A percentile compares a stretch with the other conserved stretches of the same genome.
Evolutionary conservation across 2,329 filamentous ascomycete genomes (phyloP).

Genomic region (Cladorrhinum sp.): DNA sequence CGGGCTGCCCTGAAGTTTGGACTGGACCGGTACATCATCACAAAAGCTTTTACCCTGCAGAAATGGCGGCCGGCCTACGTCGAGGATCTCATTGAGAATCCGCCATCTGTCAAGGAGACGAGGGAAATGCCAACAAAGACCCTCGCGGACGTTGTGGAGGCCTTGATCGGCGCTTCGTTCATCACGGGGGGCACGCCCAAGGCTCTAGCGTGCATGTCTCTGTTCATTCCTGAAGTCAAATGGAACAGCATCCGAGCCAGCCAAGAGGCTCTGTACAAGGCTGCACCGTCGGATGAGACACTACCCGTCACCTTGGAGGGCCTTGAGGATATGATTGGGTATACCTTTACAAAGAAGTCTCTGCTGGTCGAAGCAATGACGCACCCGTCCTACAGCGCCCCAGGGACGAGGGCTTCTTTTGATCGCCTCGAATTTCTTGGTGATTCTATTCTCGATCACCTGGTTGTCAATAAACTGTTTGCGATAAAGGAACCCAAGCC

Average conservation of each 20-base stretch:
- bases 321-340: constrained; percentile 66
- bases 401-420: constrained; percentile 47
- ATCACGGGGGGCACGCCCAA: constrained; percentile 64
- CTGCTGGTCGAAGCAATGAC: constrained; percentile 78
- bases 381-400: constrained; percentile 59
- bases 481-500: constrained; percentile 31
- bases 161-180: constrained; percentile 74
- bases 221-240: constrained; percentile 60
- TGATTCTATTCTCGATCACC: constrained; percentile 76
- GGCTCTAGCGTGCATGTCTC: constrained; percentile 60
- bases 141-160: constrained; percentile 83
- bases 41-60: constrained; percentile 60
- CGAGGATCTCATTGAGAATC: constrained; percentile 33
- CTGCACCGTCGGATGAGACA: constrained; percentile 34
- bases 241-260: constrained; percentile 49
- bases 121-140: constrained; percentile 66
- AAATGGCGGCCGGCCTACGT: constrained; percentile 71
- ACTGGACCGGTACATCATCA: constrained; percentile 71
- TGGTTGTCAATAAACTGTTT: constrained; percentile 66
- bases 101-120: constrained; percentile 11
- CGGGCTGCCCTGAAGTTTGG: constrained; percentile 60
- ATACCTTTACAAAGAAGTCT: constrained; percentile 64
- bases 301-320: constrained; percentile 43
- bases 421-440: constrained; percentile 87
- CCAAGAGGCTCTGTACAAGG: constrained; percentile 43